Conservation (phyloP, 2,329 filamentous ascomycete species). For the Westerdykella ornata region DNA sequence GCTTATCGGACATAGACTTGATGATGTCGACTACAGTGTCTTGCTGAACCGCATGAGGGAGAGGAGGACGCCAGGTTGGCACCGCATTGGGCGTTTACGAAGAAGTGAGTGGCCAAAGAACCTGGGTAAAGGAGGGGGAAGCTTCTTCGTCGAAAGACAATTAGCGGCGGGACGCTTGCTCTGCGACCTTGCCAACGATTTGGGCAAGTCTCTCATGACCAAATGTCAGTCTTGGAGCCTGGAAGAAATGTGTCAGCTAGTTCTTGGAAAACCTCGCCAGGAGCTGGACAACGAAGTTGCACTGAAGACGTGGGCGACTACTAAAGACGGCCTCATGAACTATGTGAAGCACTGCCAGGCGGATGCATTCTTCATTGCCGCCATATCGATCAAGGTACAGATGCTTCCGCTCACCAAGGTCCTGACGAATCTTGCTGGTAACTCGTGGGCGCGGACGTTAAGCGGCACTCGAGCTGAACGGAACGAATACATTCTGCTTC, state of each 20-base stretch:
- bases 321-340: conserved; percentile 80
- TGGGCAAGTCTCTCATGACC: conserved; percentile 92
- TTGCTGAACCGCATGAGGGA: conserved; percentile 79
- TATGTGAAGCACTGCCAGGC: conserved; percentile 91
- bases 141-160: conserved; percentile 88
- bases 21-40: conserved; percentile 92
- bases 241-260: conserved; percentile 93
- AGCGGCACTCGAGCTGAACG: conserved; percentile 94
- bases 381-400: conserved; percentile 80
- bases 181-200: conserved; percentile 91
- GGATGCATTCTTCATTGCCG: conserved; percentile 93
- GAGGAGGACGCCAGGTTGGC: conserved; percentile 91
- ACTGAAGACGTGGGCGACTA: conserved; percentile 77
- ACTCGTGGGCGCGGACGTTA: conserved; percentile 94
- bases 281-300: conserved; percentile 86
- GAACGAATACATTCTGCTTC: conserved; percentile 97
- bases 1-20: conserved; percentile 87
- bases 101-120: conserved; percentile 79
- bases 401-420: conserved; percentile 92
- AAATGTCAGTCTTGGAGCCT: conserved; percentile 98
- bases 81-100: conserved; percentile 80
- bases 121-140: conserved; percentile 77
- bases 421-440: conserved; percentile 90
- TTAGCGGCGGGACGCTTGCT: conserved; percentile 81
- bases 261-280: conserved; percentile 67